A percentile compares a stretch with the other conserved stretches of the same genome.
phyloP scores from a whole-genome alignment of 2,329 filamentous ascomycete species.

The Calonectria pteridis region DNA sequence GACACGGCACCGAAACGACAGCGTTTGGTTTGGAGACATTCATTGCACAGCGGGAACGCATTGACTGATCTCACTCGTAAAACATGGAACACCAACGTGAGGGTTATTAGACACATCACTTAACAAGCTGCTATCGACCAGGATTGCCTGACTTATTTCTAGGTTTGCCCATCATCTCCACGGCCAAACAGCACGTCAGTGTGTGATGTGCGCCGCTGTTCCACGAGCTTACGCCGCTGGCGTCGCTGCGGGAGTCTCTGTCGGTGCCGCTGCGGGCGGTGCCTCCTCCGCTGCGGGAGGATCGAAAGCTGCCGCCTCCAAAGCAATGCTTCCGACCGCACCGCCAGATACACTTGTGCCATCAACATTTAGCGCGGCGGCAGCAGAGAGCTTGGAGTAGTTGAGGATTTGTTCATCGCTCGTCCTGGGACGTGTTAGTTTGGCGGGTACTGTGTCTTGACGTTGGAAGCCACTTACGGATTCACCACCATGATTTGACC shows the following conservation, averaged over 20 bases:
- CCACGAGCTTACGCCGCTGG: background rate
- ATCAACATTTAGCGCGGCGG: conserved; percentile 38
- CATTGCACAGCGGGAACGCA: background rate
- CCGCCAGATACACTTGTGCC: conserved; percentile 35
- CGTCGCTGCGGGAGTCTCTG: conserved; percentile 12
- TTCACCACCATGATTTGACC: conserved; percentile 67
- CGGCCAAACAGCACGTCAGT: background rate
- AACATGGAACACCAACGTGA: background rate
- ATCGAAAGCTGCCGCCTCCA: conserved; percentile 37
- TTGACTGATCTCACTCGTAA: background rate
- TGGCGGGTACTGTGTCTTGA: background rate
- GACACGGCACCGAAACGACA: background rate
- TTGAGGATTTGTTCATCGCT: conserved; percentile 35
- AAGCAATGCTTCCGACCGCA: conserved; percentile 35
- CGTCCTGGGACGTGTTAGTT: conserved; percentile 17
- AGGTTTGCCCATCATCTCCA: background rate
- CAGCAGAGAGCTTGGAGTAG: conserved; percentile 34
- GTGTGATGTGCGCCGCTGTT: background rate
- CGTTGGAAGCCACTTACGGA: conserved; percentile 46
- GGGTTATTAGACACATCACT: background rate
- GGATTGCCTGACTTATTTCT: background rate
- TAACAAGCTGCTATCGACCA: background rate
- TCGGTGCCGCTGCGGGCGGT: conserved; percentile 17
- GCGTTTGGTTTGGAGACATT: background rate
- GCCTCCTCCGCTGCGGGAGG: conserved; percentile 30